Conservation (phyloP, 495 filamentous ascomycete species). For the Pyrenula massariospora region DNA sequence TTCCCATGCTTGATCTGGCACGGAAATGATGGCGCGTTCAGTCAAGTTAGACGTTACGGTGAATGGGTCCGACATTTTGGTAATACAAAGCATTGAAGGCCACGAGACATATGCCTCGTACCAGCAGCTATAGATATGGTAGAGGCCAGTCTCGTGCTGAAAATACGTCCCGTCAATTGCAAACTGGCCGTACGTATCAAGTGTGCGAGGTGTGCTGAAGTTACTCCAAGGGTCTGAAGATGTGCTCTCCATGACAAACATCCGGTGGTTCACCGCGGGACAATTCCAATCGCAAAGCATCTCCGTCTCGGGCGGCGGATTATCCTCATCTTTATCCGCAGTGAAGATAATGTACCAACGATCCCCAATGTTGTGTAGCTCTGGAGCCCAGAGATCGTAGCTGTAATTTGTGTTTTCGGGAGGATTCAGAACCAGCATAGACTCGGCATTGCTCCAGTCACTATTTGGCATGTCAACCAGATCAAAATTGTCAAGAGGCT, state of each 20-base stretch:
- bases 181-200: slow-evolving; percentile 39
- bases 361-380: slow-evolving; percentile 30
- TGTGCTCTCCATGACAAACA: slow-evolving; percentile 33
- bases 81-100: slow-evolving; percentile 40
- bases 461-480: slow-evolving; percentile 5
- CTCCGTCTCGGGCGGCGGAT: slow-evolving; percentile 21
- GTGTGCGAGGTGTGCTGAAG: slow-evolving; percentile 27
- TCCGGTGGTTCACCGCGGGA: slow-evolving; percentile 36
- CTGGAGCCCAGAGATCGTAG: slow-evolving; percentile 36
- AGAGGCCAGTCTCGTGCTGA: slow-evolving; percentile 21
- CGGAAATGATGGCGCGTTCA: slow-evolving; percentile 29
- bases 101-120: slow-evolving; percentile 29
- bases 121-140: slow-evolving; percentile 42
- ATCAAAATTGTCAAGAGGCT: slow-evolving; percentile 1
- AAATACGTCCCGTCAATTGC: slow-evolving; percentile 42
- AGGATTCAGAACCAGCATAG: slow-evolving; percentile 22
- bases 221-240: slow-evolving; percentile 29
- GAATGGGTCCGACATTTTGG: slow-evolving; percentile 31
- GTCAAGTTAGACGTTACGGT: slow-evolving; percentile 27
- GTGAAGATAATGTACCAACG: slow-evolving; percentile 41
- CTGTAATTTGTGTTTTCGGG: slow-evolving; percentile 25
- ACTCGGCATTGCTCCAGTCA: slow-evolving; percentile 32
- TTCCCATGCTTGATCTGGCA: slow-evolving; percentile 33
- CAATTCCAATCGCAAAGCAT: slow-evolving; percentile 18
- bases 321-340: slow-evolving; percentile 30